Base-by-base conservation (phyloP, 352 stramenopile genomes). In the Lagenidium sp. region DNA sequence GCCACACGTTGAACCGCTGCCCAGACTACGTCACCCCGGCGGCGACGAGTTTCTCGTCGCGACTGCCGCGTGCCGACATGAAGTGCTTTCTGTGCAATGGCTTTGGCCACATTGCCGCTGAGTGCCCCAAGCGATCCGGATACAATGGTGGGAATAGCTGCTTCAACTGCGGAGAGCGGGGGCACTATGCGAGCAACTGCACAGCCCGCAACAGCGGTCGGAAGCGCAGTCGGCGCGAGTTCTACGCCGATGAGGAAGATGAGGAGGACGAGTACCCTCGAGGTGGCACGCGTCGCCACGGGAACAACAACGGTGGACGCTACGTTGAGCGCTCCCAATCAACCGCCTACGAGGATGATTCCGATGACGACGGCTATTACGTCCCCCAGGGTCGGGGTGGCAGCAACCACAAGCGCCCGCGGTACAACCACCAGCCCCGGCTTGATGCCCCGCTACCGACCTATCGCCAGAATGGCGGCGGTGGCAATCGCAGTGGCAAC, bases 1-100 rank as follows among this genome's bases (percentile, higher is more conserved):
- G 79, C 24, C 79, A 91, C 44, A 44, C 55, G 23, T 44, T 86
- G 15, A 47, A 41, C 28, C 32, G 20, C 24, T 85, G 69, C 47
- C 41, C 38, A 4, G 57, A 57, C 19, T 85, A 83, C 32, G 55
- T 60, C n/a, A 57, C 73, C 38, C 69, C 74, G 2, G 40, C 57
- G 21, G 43, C 49, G 30, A 65, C 59, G 16, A 68, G 51, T 39
- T 59, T 80, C 36, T 49, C 72, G 26, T 60, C 53, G 36, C 70
- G 69, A 47, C 60, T 54, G 31, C 48, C 52, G n/a, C 61, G 58
- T 18, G 36, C 61, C 20, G 58, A 67, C 28, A 78, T 79, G 52
- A 79, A 80, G 56, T 91, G 79, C 47, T 91, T 80, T 44, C 53
- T 79, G 46, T 91, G 79, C 44, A 68, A 84, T 36, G 63, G 73